Percentiles rank a stretch among this genome's conserved stretches.
Evolutionary conservation across 306 rosid species (phyloP).

Genomic region (Ammopiptanthus mongolicus): DNA sequence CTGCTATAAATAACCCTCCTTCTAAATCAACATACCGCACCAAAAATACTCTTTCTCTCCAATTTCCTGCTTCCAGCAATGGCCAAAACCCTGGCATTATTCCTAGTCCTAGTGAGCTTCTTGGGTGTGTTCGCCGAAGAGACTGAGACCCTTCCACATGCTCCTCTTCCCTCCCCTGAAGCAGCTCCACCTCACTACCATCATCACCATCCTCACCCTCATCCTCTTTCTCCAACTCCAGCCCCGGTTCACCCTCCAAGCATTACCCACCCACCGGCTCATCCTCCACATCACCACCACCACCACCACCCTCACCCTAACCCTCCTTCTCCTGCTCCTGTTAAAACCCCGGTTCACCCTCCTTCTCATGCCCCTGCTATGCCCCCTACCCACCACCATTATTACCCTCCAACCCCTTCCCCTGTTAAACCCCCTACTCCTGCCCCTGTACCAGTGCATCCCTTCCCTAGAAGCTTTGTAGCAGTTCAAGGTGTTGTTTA

Average conservation of each 20-base stretch:
- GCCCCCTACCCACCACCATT: conserved; percentile 8
- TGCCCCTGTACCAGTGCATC: conserved; percentile 17
- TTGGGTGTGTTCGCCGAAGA: conserved; percentile 8
- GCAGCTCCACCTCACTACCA: conserved; percentile 32
- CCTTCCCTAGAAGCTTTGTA: conserved; percentile 40
- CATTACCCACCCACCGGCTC: conserved; percentile 11
- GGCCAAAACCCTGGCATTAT: neutral
- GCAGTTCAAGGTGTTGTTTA: conserved; percentile 72
- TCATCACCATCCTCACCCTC: conserved; percentile 19
- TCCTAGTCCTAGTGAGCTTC: conserved; percentile 10
- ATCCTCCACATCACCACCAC: conserved; percentile 8
- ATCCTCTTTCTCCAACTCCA: conserved; percentile 17
- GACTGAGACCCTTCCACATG: neutral
- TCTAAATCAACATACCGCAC: neutral
- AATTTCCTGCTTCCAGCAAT: neutral
- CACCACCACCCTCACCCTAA: conserved; percentile 24
- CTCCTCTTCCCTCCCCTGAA: conserved; percentile 19
- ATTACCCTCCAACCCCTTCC: neutral
- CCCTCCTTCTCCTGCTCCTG: conserved; percentile 4
- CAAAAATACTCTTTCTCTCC: neutral
- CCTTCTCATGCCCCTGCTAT: neutral
- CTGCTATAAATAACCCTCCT: neutral
- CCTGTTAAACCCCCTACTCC: neutral
- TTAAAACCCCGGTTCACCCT: neutral
- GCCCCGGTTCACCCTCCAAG: conserved; percentile 20